Conservation (phyloP, 768 basidiomycete genomes). For the Boletus barrowsii region DNA sequence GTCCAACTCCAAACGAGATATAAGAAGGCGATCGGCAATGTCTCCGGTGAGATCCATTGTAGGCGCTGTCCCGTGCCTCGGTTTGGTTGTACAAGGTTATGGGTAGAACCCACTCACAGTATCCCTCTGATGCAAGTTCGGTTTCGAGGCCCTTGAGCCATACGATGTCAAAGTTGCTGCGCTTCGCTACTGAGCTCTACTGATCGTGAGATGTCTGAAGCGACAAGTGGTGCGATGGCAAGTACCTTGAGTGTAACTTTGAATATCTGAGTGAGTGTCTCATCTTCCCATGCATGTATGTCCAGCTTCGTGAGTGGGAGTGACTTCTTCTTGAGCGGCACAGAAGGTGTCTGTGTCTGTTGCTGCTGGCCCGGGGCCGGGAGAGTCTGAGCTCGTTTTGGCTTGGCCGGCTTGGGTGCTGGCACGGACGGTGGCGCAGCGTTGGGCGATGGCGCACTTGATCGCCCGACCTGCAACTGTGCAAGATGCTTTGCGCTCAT, state of each 20-base stretch:
- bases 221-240: constrained; percentile 6
- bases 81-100: not conserved
- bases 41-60: constrained; percentile 50
- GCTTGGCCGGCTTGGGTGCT: constrained; percentile 34
- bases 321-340: constrained; percentile 49
- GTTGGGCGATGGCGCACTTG: constrained; percentile 35
- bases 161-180: constrained; percentile 62
- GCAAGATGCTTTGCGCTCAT: constrained; percentile 92
- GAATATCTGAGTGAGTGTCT: constrained; percentile 63
- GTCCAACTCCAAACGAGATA: constrained; percentile 80
- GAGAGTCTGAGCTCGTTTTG: constrained; percentile 29
- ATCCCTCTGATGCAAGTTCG: constrained; percentile 64
- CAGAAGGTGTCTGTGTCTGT: constrained; percentile 31
- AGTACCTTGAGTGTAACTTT: constrained; percentile 78
- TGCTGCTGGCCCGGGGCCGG: constrained; percentile 10
- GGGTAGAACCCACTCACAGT: constrained; percentile 30
- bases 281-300: constrained; percentile 68
- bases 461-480: constrained; percentile 59
- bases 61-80: constrained; percentile 25
- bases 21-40: constrained; percentile 74
- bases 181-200: constrained; percentile 58
- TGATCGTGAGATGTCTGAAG: constrained; percentile 8
- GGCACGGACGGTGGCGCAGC: constrained; percentile 22
- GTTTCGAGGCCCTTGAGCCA: constrained; percentile 78
- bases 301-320: constrained; percentile 44